Evolutionary conservation across 192 early-diverging fungal genomes (phyloP).

Genomic region (Gamsiella multidivaricata): DNA sequence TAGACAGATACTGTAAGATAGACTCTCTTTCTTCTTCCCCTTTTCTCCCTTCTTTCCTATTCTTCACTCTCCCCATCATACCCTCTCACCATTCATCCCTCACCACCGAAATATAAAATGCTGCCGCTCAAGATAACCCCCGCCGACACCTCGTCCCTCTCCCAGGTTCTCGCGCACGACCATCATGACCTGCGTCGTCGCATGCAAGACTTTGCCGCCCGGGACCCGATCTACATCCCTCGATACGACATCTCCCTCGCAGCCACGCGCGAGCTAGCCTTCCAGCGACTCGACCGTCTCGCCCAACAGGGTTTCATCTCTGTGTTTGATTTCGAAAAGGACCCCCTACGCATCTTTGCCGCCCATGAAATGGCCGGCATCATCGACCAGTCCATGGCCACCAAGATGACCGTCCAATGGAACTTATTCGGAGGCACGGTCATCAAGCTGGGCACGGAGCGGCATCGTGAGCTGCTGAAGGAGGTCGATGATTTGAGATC

Average conservation of each 20-base stretch:
- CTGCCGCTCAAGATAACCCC: slow-evolving; percentile 12
- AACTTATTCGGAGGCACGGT: slow-evolving; percentile 62
- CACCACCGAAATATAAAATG: not conserved
- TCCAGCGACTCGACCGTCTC: slow-evolving; percentile 56
- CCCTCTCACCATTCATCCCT: not conserved
- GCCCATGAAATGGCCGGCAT: slow-evolving; percentile 80
- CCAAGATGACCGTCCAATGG: slow-evolving; percentile 66
- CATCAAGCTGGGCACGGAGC: slow-evolving; percentile 79
- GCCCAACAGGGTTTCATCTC: slow-evolving; percentile 67
- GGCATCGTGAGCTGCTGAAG: slow-evolving; percentile 72
- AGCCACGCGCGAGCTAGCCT: slow-evolving; percentile 70
- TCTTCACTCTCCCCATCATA: not conserved
- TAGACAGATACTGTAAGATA: too few species aligned
- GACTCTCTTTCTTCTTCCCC: not conserved
- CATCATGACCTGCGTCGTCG: slow-evolving; percentile 61
- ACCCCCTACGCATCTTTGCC: slow-evolving; percentile 73
- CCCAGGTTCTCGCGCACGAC: slow-evolving; percentile 57
- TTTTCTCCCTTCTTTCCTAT: not conserved
- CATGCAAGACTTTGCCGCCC: slow-evolving; percentile 60
- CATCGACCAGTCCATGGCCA: slow-evolving; percentile 78
- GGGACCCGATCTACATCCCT: slow-evolving; percentile 65
- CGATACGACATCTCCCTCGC: slow-evolving; percentile 70
- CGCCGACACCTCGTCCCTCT: slow-evolving; percentile 15
- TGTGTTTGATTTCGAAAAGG: slow-evolving; percentile 75
- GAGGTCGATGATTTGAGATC: slow-evolving; percentile 72